Percentiles rank a stretch among this genome's conserved stretches.
These are phyloP conservation scores for Myrica gale DNA, from an alignment of 306 rosid genomes.

Conservation along the genomic window DNA sequence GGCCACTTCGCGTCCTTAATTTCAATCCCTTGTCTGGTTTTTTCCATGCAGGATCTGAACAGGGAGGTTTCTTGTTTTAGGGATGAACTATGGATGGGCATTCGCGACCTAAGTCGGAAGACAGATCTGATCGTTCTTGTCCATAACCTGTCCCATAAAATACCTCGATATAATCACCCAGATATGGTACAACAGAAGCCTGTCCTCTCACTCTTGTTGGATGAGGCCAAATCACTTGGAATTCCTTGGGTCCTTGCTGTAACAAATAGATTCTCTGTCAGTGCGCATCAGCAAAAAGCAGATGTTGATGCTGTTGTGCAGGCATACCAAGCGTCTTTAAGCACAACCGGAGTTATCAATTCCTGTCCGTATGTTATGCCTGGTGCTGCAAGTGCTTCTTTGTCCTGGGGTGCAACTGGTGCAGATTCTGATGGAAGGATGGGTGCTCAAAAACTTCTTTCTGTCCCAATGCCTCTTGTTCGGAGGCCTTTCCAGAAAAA, in stretches of 20 bases:
- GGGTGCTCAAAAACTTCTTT: slow-evolving; percentile 59
- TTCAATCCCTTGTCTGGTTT: background rate
- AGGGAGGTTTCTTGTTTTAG: slow-evolving; percentile 63
- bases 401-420: slow-evolving; percentile 53
- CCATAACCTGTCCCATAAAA: slow-evolving; percentile 86
- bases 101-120: slow-evolving; percentile 76
- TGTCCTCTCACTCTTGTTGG: slow-evolving; percentile 76
- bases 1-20: background rate
- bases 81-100: slow-evolving; percentile 85
- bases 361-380: slow-evolving; percentile 84
- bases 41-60: slow-evolving; percentile 61
- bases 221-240: slow-evolving; percentile 94
- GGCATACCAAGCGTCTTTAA: slow-evolving; percentile 72
- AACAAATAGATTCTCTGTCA: slow-evolving; percentile 91
- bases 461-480: slow-evolving; percentile 70
- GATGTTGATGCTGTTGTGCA: slow-evolving; percentile 74
- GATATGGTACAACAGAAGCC: slow-evolving; percentile 60
- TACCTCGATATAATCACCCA: slow-evolving; percentile 66
- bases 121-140: slow-evolving; percentile 88
- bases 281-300: slow-evolving; percentile 84
- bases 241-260: slow-evolving; percentile 97
- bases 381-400: slow-evolving; percentile 60
- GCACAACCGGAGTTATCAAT: slow-evolving; percentile 66
- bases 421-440: slow-evolving; percentile 47
- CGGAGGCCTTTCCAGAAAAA: slow-evolving; percentile 69